phyloP scores from a whole-genome alignment of 352 stramenopile species.

The Globisporangium polare region DNA sequence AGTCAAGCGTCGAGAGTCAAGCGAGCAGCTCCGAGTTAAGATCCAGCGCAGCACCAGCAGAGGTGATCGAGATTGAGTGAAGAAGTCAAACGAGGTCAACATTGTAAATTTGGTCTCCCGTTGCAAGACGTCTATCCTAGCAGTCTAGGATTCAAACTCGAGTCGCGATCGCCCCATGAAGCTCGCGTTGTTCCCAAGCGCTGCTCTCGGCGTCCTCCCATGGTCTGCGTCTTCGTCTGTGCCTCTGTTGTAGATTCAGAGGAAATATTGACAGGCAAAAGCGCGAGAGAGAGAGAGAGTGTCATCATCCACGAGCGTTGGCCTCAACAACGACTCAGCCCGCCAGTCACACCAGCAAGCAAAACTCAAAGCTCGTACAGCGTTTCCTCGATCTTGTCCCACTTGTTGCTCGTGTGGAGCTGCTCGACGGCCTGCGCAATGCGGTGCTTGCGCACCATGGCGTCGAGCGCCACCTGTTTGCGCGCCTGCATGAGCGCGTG shows the following conservation, averaged over 20 bases:
- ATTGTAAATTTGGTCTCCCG: not conserved
- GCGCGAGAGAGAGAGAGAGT: conserved; percentile 7
- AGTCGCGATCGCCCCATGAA: conserved; percentile 2
- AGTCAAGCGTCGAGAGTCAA: not conserved
- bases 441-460: conserved; percentile 61
- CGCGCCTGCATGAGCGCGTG: conserved; percentile 47
- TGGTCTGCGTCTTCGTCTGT: conserved; percentile 12
- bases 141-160: conserved; percentile 4
- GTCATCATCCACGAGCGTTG: not conserved
- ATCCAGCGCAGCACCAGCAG: not conserved
- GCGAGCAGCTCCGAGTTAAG: not conserved
- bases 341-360: not conserved
- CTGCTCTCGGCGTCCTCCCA: conserved; percentile 1
- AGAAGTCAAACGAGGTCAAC: not conserved
- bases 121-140: not conserved
- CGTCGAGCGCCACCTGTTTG: conserved; percentile 60
- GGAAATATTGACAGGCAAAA: not conserved
- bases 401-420: conserved; percentile 57
- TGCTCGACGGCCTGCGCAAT: conserved; percentile 68
- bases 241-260: conserved; percentile 3
- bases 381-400: conserved; percentile 76
- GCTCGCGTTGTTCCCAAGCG: not conserved
- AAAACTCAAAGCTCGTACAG: conserved; percentile 49
- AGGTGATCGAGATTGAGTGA: conserved; percentile 15
- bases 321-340: not conserved